Conservation (phyloP, 345 rosid species). For the Linum usitatissimum region DNA sequence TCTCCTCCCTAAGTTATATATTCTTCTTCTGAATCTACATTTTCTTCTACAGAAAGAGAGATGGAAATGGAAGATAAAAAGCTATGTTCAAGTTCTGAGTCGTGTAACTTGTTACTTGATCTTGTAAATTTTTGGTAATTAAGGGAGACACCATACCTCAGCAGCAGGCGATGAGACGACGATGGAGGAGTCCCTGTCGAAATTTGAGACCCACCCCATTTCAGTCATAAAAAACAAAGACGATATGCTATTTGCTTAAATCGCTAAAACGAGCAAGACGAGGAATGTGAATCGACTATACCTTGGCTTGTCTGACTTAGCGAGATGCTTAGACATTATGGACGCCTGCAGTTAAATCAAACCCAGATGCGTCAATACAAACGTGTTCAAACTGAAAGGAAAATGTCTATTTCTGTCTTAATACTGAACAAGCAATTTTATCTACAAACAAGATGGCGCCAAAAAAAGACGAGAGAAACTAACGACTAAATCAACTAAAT, state of each 20-base stretch:
- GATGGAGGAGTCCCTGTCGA: conserved; percentile 43
- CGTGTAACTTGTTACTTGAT: too few species aligned
- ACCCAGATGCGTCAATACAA: not conserved
- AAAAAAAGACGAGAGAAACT: too few species aligned
- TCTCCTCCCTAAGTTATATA: too few species aligned
- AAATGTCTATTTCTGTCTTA: not conserved
- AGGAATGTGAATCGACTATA: conserved; percentile 14
- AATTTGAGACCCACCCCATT: conserved; percentile 8
- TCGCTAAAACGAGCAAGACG: conserved; percentile 1
- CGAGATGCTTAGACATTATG: conserved; percentile 78
- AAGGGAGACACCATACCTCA: conserved; percentile 31
- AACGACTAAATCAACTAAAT: too few species aligned
- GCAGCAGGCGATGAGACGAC: conserved; percentile 37
- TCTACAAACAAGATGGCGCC: too few species aligned
- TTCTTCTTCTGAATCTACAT: too few species aligned
- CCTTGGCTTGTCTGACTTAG: conserved; percentile 74
- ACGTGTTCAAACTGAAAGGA: not conserved
- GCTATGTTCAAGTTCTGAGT: too few species aligned
- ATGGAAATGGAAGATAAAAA: too few species aligned
- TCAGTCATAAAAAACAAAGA: not conserved
- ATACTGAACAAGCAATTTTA: too few species aligned
- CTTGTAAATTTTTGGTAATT: too few species aligned
- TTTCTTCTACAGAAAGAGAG: too few species aligned
- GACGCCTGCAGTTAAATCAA: conserved; percentile 55
- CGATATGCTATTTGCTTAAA: conserved; percentile 3